Base-by-base conservation (phyloP, 495 filamentous ascomycete genomes). In the Lasiosphaeris hirsuta region DNA sequence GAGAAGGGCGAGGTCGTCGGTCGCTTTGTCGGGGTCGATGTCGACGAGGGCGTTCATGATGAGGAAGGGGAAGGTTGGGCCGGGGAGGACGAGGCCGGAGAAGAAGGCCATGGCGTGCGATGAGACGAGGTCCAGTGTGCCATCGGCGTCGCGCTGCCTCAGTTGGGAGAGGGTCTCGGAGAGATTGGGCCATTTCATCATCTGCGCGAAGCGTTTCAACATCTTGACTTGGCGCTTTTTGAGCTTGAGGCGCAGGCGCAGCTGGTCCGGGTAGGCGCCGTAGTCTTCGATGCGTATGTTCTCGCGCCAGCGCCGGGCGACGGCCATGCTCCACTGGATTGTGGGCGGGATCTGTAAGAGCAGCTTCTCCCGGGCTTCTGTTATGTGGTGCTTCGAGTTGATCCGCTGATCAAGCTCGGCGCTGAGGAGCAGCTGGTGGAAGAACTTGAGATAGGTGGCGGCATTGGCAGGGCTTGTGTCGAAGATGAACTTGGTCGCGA, bases 141-240 rank as follows among this genome's bases (percentile, higher is more conserved):
- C 74, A 38, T 81, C 75, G 34, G 65, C 68, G 50, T 86, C 81
- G 57, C 76, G 77, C 54, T 84, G 77, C 54, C 78, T 80, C 50
- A 89, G 78, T 13, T 75, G 71, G 42, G 75, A 74, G 47, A 86
- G 72, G 17, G 88, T 81, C 56, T 85, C 80, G 51, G 69, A 69
- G 57, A 88, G 82, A 63, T 88, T 87, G 8, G 86, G 85, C 87
- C 87, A 90, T 63, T 87, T 88, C 75, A 90, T 80, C 49, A 79
- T 83, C 61, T 81, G 78, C 10, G 85, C 83, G 59, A 90, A 88
- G 14, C 79, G 76, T 56, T 80, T 79, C 39, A 90, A 75, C 59
- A 84, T 81, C 57, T 81, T 81, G 38, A 86, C 78, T 63, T 90
- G 87, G 30, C 75, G 74, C 54, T 72, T 70, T 55, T 71, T 73